Base-by-base conservation (phyloP, 176 grass and related monocot species). In the Avena sativa region DNA sequence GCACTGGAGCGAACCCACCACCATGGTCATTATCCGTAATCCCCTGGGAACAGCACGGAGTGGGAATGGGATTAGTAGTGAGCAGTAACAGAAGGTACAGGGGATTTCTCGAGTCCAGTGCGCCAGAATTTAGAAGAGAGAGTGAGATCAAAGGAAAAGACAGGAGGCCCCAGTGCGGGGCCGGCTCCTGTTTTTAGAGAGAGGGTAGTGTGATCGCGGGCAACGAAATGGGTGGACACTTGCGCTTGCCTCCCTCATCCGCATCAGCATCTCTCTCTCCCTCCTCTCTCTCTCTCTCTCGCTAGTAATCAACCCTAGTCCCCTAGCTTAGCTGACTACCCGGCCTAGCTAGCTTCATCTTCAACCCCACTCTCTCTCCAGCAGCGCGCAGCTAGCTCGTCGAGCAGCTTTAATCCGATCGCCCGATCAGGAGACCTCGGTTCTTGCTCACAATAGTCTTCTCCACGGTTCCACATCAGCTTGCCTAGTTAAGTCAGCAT, bases 81-180 rank as follows among this genome's bases (percentile, higher is more conserved):
- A 48, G n/a, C 63, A 64, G 53, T 80, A 36, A 66, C 64, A 90
- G 76, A 46, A 53, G 82, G 52, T 71, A 81, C 30, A 87, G 50
- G 48, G 90, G 90, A 95, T 98, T 95, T 92, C 82, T 96, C 61
- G 93, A 88, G 74, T 44, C 59, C 79, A 58, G 92, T 71, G 91
- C 82, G 81, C 28, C 48, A 72, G 74, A 51, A 76, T 50, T 64
- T 26, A 60, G 50, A 50, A 26, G 61, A 48, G 69, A 26, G 34
- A 64, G 46, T 28, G 69, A 59, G 32, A 32, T 57, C 79, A 86
- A 64, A n/a, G 93, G 81, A 98, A 94, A 96, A 82, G 93, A 95
- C 93, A 94, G 70, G 85, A 86, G 90, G 87, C 88, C 74, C 89
- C 90, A 56, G 94, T 83, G 67, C 6, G 83, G 87, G 21, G 71